A percentile compares a stretch with the other conserved stretches of the same genome.
Conservation (phyloP, 2,329 filamentous ascomycete genomes). For the Diaporthe humulicola region DNA sequence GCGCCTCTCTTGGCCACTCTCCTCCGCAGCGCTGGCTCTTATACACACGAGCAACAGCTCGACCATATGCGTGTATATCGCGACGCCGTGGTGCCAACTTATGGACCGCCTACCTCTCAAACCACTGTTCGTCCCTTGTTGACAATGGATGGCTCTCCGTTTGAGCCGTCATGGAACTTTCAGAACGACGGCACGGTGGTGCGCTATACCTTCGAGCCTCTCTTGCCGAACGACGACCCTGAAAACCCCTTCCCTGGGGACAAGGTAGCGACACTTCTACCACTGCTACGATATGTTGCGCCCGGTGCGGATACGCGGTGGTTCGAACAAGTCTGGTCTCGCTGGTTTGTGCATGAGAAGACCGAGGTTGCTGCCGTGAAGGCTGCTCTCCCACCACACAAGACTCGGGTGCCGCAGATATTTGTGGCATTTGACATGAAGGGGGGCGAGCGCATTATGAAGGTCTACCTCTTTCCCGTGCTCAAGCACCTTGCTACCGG, state of each 20-base stretch:
- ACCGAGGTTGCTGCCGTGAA: background rate
- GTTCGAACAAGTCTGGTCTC: constrained; percentile 37
- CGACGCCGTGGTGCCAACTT: constrained; percentile 34
- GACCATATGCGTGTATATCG: constrained; percentile 36
- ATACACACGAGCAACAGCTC: constrained; percentile 30
- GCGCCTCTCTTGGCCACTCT: constrained; percentile 31
- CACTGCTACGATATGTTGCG: constrained; percentile 61
- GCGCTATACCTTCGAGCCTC: constrained; percentile 36
- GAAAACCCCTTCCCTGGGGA: constrained; percentile 33
- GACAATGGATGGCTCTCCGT: constrained; percentile 38
- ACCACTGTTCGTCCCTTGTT: constrained; percentile 6
- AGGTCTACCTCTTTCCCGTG: constrained; percentile 37
- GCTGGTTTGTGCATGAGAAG: constrained; percentile 33
- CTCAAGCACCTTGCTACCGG: constrained; percentile 38
- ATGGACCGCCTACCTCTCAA: constrained; percentile 27
- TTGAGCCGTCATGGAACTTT: constrained; percentile 40
- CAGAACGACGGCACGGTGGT: constrained; percentile 5
- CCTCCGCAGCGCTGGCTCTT: constrained; percentile 26
- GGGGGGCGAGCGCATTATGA: constrained; percentile 32
- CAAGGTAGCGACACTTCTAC: constrained; percentile 35
- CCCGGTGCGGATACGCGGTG: constrained; percentile 47
- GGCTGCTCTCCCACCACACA: constrained; percentile 52
- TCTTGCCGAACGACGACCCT: constrained; percentile 22
- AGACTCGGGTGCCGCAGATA: constrained; percentile 55
- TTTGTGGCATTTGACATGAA: constrained; percentile 48